Evolutionary conservation across 331 rosid genomes (phyloP).

Genomic region (Spiraea crenata): DNA sequence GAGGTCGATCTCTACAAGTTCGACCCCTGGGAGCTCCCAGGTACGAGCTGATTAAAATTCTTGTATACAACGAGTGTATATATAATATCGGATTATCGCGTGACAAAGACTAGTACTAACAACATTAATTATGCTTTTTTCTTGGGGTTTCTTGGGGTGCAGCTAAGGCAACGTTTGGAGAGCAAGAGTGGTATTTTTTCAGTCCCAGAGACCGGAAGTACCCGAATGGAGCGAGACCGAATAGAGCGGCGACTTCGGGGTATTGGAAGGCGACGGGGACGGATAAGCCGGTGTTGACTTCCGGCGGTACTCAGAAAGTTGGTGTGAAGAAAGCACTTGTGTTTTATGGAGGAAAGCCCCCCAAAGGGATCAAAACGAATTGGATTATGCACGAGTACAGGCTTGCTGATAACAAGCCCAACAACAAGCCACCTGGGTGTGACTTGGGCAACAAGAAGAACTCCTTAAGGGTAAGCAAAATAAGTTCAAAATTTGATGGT

Average conservation of each 20-base stretch:
- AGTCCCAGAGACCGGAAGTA: constrained; percentile 94
- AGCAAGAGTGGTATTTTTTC: constrained; percentile 91
- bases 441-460: constrained; percentile 83
- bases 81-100: not conserved
- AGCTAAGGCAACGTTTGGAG: constrained; percentile 94
- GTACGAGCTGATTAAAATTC: constrained; percentile 27
- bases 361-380: constrained; percentile 81
- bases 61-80: not conserved
- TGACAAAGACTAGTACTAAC: not conserved
- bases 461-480: constrained; percentile 64
- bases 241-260: constrained; percentile 88
- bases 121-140: not conserved
- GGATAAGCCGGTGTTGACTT: constrained; percentile 74
- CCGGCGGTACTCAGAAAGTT: constrained; percentile 60
- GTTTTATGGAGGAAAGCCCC: constrained; percentile 91
- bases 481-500: too few relatives aligned
- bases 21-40: constrained; percentile 92
- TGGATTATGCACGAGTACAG: constrained; percentile 99
- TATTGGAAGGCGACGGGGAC: constrained; percentile 98
- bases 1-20: constrained; percentile 91
- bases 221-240: constrained; percentile 92
- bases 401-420: constrained; percentile 57
- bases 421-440: constrained; percentile 66
- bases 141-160: not conserved
- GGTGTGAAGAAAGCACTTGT: constrained; percentile 95